These are phyloP conservation scores for Hemileccinum rubropunctum DNA, from an alignment of 768 basidiomycete genomes.

Conservation along the genomic window DNA sequence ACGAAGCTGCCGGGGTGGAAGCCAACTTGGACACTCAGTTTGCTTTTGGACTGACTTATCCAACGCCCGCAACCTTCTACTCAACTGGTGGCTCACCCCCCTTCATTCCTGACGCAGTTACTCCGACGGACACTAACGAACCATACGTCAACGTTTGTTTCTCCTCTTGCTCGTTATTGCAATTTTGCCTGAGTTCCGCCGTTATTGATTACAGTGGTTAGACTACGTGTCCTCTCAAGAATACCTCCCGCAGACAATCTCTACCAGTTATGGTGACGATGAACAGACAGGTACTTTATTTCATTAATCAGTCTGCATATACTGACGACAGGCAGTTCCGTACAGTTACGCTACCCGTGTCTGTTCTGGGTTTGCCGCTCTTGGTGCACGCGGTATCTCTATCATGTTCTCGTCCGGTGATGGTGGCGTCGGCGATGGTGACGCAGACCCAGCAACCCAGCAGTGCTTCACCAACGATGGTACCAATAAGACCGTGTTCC, in stretches of 20 bases:
- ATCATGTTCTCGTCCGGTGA: slow-evolving; percentile 68
- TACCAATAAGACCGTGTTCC: slow-evolving; percentile 49
- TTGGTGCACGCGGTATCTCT: slow-evolving; percentile 67
- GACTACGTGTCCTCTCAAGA: slow-evolving; percentile 50
- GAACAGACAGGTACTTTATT: slow-evolving; percentile 59
- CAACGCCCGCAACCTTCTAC: slow-evolving; percentile 57
- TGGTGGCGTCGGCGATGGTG: slow-evolving; percentile 63
- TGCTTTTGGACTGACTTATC: slow-evolving; percentile 61
- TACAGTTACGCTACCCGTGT: slow-evolving; percentile 51
- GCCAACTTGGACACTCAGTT: slow-evolving; percentile 70
- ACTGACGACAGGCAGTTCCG: slow-evolving; percentile 45
- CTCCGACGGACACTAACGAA: slow-evolving; percentile 45
- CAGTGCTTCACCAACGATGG: slow-evolving; percentile 60
- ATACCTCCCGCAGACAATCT: slow-evolving; percentile 56
- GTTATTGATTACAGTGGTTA: slow-evolving; percentile 49
- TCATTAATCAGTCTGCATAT: background rate
- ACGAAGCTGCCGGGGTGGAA: slow-evolving; percentile 54
- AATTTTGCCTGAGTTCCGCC: background rate
- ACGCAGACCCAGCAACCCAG: slow-evolving; percentile 50
- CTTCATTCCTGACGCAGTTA: slow-evolving; percentile 46
- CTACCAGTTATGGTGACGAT: slow-evolving; percentile 70
- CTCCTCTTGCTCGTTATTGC: background rate
- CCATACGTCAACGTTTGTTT: slow-evolving; percentile 43
- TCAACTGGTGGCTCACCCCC: slow-evolving; percentile 63
- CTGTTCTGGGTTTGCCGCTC: slow-evolving; percentile 60